Evolutionary conservation across 129 eudicot genomes (phyloP).

Genomic region (Ambrosia trifida): DNA sequence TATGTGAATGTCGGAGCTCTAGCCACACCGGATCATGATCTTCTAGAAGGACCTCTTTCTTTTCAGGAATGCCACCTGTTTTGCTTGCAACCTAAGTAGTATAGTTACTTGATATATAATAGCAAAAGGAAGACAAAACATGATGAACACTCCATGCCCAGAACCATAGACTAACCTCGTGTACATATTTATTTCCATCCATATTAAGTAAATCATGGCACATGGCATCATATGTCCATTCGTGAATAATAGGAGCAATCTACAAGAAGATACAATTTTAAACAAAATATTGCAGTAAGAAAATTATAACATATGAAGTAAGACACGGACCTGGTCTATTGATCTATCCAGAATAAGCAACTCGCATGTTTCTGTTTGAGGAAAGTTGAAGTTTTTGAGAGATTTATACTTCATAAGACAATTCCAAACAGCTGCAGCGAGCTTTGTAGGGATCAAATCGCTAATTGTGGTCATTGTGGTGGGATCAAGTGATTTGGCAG

Average conservation of each 20-base stretch:
- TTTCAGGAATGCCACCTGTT: conserved; percentile 77
- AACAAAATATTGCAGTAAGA: conserved; percentile 1
- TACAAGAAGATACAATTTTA: conserved; percentile 26
- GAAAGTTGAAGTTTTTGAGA: conserved; percentile 59
- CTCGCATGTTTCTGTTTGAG: conserved; percentile 93
- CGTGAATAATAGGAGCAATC: conserved; percentile 96
- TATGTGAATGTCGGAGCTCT: conserved; percentile 97
- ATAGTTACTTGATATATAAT: conserved; percentile 36
- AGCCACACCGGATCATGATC: conserved; percentile 97
- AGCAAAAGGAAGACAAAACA: conserved; percentile 26
- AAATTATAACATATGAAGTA: conserved; percentile 1
- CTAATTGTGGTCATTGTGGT: conserved; percentile 83
- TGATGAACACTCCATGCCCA: conserved; percentile 10
- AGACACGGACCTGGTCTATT: conserved; percentile 67
- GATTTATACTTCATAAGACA: conserved; percentile 76
- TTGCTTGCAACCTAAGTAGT: conserved; percentile 79
- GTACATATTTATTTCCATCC: conserved; percentile 95
- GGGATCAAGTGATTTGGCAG: conserved; percentile 86
- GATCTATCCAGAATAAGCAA: conserved; percentile 90
- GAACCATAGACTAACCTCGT: conserved; percentile 60
- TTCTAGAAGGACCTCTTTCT: conserved; percentile 93
- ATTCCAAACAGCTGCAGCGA: conserved; percentile 94
- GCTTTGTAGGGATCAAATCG: conserved; percentile 89
- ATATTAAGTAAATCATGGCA: conserved; percentile 82
- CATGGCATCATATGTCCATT: conserved; percentile 99